Percentiles rank a stretch among this genome's conserved stretches.
Evolutionary conservation across 139 green algal species (phyloP).

Genomic region (Chlorella sorokiniana): DNA sequence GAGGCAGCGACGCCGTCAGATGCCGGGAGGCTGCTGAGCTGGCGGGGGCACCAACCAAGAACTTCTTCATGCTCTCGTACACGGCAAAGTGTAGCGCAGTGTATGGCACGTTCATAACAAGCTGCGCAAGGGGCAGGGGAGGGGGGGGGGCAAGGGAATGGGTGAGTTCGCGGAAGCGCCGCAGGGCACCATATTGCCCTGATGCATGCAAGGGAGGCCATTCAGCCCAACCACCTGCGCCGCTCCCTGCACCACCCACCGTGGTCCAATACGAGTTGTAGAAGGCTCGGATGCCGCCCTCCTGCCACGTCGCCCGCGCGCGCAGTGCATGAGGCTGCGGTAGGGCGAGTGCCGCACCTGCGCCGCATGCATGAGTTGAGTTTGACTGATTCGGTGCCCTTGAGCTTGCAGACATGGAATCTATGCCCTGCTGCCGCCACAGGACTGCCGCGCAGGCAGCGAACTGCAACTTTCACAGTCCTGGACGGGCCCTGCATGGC

Average conservation of each 20-base stretch:
- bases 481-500: too few species aligned
- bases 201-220: not conserved
- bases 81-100: constrained; percentile 91
- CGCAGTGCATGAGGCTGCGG: constrained; percentile 67
- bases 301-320: constrained; percentile 53
- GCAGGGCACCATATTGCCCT: too few species aligned
- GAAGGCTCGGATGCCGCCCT: constrained; percentile 84
- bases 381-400: too few species aligned
- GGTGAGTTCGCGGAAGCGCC: too few species aligned
- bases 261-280: constrained; percentile 90
- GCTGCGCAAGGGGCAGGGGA: constrained; percentile 36
- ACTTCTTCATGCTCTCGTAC: constrained; percentile 91
- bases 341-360: constrained; percentile 59
- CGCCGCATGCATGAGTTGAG: not conserved
- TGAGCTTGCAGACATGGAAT: too few species aligned
- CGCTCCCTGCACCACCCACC: constrained; percentile 16
- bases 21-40: constrained; percentile 1
- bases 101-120: constrained; percentile 98
- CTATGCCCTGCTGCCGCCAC: too few species aligned
- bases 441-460: too few species aligned
- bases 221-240: not conserved
- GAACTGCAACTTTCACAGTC: too few species aligned
- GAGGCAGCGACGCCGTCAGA: not conserved
- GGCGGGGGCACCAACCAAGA: constrained; percentile 44
- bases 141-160: not conserved